Evolutionary conservation across 1,284 basidiomycete species (phyloP), one percentile per base, ranked within the genome.

Genomic region (Ustilago bromivora): DNA sequence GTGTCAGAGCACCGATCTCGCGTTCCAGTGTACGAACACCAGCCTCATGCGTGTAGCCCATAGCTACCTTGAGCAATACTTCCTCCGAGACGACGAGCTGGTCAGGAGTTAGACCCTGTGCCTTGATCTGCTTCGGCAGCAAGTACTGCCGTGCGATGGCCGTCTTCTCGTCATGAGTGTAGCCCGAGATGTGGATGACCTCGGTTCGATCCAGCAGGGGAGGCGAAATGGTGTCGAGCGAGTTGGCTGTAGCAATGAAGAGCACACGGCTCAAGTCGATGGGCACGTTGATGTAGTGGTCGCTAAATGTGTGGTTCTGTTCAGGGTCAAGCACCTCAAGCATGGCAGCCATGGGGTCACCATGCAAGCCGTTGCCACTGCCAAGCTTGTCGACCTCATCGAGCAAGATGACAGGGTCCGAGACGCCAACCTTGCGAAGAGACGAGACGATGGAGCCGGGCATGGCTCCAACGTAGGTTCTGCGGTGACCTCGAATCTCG

Each of bases 1-100:
- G 88, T 38, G 93, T 93, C 19, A 98, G 90, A 19, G 92, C 90
- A 10, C 93, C 94, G 54, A 98, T 92, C 12, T 93, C 91, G 6
- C 96, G 90, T 84, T 98, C 95, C 12, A 98, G 89, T 34, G 91
- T 92, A 35, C 95, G 90, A n/a, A 98, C 95, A 35, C 96, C 95
- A 0, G 95, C 95, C 87, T 97, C 93, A 11, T 92, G 89, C 1
- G 94, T 95, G 83, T 95, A 95, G 32, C 90, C 88, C 13, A 91
- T 92, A 36, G 92, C 92, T 59, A 95, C 89, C 61, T 90, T 89
- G 71, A 91, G 87, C 40, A 96, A 85, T 0, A 92, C 91, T 2
- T 90, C 89, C 66, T 95, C 92, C 0, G 90, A 90, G 43, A 93
- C 88, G 13, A 92, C 86, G 3, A 82, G 68, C 43, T 91, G 90